phyloP scores from a whole-genome alignment of 2,329 filamentous ascomycete species.

The Talaromyces sp. region DNA sequence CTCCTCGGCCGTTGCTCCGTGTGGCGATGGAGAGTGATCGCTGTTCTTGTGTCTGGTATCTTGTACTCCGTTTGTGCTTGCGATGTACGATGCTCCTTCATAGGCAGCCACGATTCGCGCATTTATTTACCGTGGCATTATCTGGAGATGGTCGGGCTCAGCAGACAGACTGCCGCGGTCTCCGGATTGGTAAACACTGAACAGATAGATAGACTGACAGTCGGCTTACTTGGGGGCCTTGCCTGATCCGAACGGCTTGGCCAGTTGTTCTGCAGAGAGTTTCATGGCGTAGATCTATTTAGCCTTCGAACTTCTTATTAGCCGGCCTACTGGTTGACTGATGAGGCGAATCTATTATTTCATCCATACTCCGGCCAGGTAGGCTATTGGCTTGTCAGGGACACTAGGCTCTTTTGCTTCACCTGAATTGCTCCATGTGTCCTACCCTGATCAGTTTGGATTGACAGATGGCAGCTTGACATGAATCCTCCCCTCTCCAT shows the following conservation, averaged over 20 bases:
- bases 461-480: not conserved
- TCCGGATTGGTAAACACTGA: not conserved
- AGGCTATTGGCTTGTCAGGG: constrained; percentile 1
- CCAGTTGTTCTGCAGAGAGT: not conserved
- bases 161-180: not conserved
- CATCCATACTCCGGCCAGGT: not conserved
- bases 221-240: not conserved
- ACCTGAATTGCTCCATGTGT: not conserved
- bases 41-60: not conserved
- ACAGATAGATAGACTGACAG: not conserved
- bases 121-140: not conserved
- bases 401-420: constrained; percentile 15
- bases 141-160: not conserved
- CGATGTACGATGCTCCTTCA: not conserved
- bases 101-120: not conserved
- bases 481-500: not conserved
- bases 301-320: not conserved
- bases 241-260: not conserved
- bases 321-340: not conserved
- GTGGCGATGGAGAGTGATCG: not conserved
- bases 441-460: not conserved
- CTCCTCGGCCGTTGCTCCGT: not conserved
- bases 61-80: not conserved
- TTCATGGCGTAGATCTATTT: constrained; percentile 1
- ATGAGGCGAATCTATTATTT: constrained; percentile 9